Base-by-base conservation (phyloP, 768 basidiomycete species). In the Suillus subaureus region DNA sequence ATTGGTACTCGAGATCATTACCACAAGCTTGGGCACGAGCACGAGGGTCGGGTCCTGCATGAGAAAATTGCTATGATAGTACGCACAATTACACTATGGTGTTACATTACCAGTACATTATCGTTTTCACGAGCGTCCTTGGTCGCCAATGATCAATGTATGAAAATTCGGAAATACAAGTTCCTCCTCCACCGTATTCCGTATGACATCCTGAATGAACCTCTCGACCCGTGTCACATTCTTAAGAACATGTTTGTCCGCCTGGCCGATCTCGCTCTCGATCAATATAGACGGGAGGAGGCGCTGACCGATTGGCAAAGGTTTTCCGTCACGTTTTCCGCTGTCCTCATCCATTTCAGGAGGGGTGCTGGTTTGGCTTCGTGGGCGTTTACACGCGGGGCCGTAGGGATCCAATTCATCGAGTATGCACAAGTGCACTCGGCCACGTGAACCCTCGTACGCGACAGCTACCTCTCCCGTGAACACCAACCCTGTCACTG, bases 81-180 rank as follows among this genome's bases (percentile, higher is more conserved):
- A 60, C 74, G 55, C 60, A 63, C 45, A 42, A 33, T 61, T 39
- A 51, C 33, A 54, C 31, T 35, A 33, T 12, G 63, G 57, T 37
- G 54, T 61, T 70, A 68, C 65, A 52, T 11, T 28, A 39, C 31
- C 6, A 33, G 31, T 33, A 33, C 37, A 55, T 55, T 40, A 42
- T 31, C 21, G 45, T 43, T 61, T 57, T 31, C 40, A 37, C 56
- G 66, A 66, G 58, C 55, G 63, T 13, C 64, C 66, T 67, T 73
- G 71, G 11, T 86, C 85, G 1, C 79, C 82, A 78, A 87, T 80
- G 23, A 90, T 73, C 64, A 89, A 72, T 0, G 95, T 96, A 79
- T 96, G 94, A 77, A 94, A 98, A 75, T 97, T 97, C 26, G 96
- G 96, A 78, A 96, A 98, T 6, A 97, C 94, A 21, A 98, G 83